Conservation (phyloP, 1,284 basidiomycete species). For the Heterobasidion parviporum region DNA sequence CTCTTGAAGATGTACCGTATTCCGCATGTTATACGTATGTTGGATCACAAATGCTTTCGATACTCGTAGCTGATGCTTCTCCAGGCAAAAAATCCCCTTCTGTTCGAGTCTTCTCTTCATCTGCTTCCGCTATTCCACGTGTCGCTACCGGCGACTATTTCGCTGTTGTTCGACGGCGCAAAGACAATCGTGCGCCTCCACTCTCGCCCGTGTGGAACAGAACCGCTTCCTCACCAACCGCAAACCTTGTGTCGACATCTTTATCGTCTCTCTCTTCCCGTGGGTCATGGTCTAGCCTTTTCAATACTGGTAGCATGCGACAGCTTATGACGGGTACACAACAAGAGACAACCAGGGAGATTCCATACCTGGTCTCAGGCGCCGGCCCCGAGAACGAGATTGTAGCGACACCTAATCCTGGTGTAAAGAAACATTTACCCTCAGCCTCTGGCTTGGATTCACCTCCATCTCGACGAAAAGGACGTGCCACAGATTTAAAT, state of each 20-base stretch:
- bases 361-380: not conserved
- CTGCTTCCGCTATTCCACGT: constrained; percentile 1
- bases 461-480: constrained; percentile 14
- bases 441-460: constrained; percentile 6
- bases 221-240: constrained; percentile 25
- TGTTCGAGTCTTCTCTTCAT: constrained; percentile 4
- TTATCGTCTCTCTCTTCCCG: constrained; percentile 49
- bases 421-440: constrained; percentile 1
- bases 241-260: constrained; percentile 22
- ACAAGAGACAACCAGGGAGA: constrained; percentile 19
- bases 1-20: constrained; percentile 39
- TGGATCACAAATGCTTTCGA: not conserved
- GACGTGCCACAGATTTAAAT: not conserved
- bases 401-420: constrained; percentile 11
- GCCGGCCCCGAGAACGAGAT: not conserved
- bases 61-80: not conserved
- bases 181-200: constrained; percentile 7
- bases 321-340: constrained; percentile 52
- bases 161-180: constrained; percentile 7
- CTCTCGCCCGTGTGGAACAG: constrained; percentile 32
- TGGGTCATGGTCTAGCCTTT: constrained; percentile 70
- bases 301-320: constrained; percentile 53
- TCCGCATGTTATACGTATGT: constrained; percentile 20
- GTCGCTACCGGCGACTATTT: constrained; percentile 6
- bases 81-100: not conserved